Evolutionary conservation across 1,284 basidiomycete genomes (phyloP).

Genomic region (Pterula multifida): DNA sequence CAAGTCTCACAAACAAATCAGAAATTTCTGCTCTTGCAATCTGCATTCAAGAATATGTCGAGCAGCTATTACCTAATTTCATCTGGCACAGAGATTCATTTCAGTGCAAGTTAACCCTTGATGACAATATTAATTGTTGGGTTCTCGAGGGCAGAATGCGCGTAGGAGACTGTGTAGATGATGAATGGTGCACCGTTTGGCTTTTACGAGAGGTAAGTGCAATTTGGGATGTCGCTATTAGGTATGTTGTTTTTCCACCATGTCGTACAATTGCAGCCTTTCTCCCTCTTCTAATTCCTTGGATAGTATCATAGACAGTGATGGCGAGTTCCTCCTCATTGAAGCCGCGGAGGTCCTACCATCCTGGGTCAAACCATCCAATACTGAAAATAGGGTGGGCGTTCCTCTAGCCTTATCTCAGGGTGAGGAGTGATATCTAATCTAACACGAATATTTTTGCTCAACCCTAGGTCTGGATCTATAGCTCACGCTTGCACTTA

Average conservation of each 20-base stretch:
- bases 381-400: conserved; percentile 84
- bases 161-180: conserved; percentile 88
- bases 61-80: conserved; percentile 50
- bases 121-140: conserved; percentile 33
- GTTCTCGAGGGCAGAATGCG: conserved; percentile 70
- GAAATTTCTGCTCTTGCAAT: conserved; percentile 60
- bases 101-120: conserved; percentile 58
- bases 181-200: conserved; percentile 94
- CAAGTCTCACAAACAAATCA: conserved; percentile 35
- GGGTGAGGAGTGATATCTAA: conserved; percentile 19
- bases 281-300: not conserved
- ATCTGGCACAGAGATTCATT: conserved; percentile 87
- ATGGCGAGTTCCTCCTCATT: conserved; percentile 94
- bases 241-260: conserved; percentile 26
- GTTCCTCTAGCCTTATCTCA: conserved; percentile 17
- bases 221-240: conserved; percentile 68
- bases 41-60: conserved; percentile 49
- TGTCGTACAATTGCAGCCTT: not conserved
- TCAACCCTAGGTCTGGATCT: conserved; percentile 75
- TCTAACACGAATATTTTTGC: conserved; percentile 15
- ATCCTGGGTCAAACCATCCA: conserved; percentile 83
- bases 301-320: conserved; percentile 70
- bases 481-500: conserved; percentile 73
- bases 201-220: conserved; percentile 64
- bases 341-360: conserved; percentile 91